Percentiles rank a stretch among this genome's conserved stretches.
Conservation (phyloP, 768 basidiomycete species). For the Lactarius hengduanensis region DNA sequence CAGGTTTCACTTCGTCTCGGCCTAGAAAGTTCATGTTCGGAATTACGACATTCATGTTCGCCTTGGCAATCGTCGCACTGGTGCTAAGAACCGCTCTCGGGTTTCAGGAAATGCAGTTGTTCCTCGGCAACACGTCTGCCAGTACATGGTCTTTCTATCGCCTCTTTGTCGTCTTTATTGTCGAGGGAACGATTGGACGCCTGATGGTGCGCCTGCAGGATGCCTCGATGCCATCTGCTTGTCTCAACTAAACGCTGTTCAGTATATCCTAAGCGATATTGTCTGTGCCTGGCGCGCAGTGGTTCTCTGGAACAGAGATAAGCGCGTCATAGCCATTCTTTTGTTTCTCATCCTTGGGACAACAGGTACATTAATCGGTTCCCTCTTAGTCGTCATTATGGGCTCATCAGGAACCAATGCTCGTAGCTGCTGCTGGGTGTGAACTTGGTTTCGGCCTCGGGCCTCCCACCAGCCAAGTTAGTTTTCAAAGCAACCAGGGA, state of each 20-base stretch:
- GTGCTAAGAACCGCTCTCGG: not conserved
- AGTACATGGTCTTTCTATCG: no score
- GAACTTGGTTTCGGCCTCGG: not conserved
- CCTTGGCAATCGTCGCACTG: not conserved
- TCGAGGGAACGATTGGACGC: no score
- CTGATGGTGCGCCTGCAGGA: no score
- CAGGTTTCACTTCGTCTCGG: not conserved
- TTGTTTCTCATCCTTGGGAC: not conserved
- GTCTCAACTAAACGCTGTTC: no score
- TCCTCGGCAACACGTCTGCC: no score
- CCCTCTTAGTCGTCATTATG: no score
- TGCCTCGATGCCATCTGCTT: no score
- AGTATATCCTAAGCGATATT: not conserved
- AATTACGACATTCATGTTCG: slow-evolving; percentile 1
- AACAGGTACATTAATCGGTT: not conserved
- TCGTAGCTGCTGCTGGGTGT: slow-evolving; percentile 1
- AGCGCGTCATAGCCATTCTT: not conserved
- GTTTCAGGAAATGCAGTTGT: not conserved
- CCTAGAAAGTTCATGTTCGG: not conserved
- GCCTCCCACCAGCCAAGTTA: no score
- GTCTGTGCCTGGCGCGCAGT: slow-evolving; percentile 4
- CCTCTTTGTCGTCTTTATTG: no score
- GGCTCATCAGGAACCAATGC: no score
- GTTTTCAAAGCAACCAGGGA: not conserved
- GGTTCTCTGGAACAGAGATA: slow-evolving; percentile 4